These are phyloP conservation scores for Termitomyces sp. DNA, from an alignment of 768 basidiomycete species.

Conservation along the genomic window DNA sequence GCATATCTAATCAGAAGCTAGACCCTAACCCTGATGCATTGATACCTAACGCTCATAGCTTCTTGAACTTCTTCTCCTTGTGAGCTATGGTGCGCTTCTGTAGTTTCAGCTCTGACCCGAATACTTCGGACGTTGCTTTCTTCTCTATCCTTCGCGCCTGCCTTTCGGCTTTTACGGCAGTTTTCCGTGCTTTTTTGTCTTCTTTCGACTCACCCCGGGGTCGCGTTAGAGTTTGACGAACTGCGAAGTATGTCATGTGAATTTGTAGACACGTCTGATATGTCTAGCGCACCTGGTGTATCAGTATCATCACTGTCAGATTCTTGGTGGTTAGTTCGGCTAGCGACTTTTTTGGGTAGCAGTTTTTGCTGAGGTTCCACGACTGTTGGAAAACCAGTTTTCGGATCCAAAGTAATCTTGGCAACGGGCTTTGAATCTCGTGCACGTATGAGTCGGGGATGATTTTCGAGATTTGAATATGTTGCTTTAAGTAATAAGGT, in stretches of 20 bases:
- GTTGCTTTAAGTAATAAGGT: constrained; percentile 52
- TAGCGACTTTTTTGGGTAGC: constrained; percentile 12
- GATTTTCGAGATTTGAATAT: constrained; percentile 96
- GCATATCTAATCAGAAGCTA: constrained; percentile 15
- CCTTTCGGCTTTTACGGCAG: constrained; percentile 59
- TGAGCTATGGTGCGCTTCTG: constrained; percentile 51
- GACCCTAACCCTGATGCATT: constrained; percentile 1
- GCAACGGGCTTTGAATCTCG: constrained; percentile 47
- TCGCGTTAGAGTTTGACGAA: constrained; percentile 49
- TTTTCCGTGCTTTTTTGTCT: constrained; percentile 68
- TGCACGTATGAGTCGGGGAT: constrained; percentile 81
- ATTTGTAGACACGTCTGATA: not conserved
- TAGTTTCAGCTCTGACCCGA: constrained; percentile 53
- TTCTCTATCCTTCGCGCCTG: constrained; percentile 63
- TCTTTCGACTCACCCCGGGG: constrained; percentile 72
- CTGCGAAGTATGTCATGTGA: not conserved
- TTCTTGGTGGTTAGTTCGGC: constrained; percentile 11
- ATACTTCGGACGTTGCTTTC: constrained; percentile 59
- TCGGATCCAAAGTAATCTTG: constrained; percentile 68
- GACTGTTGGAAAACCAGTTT: constrained; percentile 70
- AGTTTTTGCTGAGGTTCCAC: constrained; percentile 16
- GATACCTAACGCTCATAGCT: constrained; percentile 24
- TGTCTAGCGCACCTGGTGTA: constrained; percentile 14
- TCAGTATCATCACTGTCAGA: constrained; percentile 20
- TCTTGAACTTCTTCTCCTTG: constrained; percentile 38